Evolutionary conservation across 2,329 filamentous ascomycete species (phyloP), one percentile per base, ranked within the genome.

Genomic region (Colletotrichum brevisporum): DNA sequence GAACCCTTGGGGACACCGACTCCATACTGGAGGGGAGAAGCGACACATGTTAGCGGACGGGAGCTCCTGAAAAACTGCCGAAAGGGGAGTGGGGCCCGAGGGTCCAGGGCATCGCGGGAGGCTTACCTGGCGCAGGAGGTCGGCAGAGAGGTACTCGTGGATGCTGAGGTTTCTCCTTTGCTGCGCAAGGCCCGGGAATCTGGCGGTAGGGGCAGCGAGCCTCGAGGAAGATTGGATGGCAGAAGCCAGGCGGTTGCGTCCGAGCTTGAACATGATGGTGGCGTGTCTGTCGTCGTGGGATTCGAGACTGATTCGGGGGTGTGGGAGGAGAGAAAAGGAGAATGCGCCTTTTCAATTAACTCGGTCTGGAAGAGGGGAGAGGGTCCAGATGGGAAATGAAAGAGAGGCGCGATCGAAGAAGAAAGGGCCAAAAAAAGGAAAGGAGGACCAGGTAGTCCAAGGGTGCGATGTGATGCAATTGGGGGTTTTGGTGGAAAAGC

Each of bases 81-180:
- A 53, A 73, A 73, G 71, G 45, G 53, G 50, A 47, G 16, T 59
- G 64, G 53, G 69, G 64, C 64, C 26, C 31, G 31, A 36, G 31
- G 31, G 31, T 10, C 31, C 31, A 36, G 31, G 31, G 31, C 57
- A 67, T 64, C 55, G 55, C 48, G 56, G 53, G 48, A 61, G 57
- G 55, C 65, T 82, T 86, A 91, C 89, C 87, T 90, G 80, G 84
- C 88, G 93, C 78, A 99, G 89, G 75, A 99, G 91, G 82, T 95
- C 93, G 77, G 94, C 94, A 77, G 96, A 98, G 79, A 95, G 92
- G 86, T 98, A 98, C 87, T 99, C 96, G 88, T 99, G 96, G 79
- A 99, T 97, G 80, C 94, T 96, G 80, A 99, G 90, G 79, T 92
- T 91, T 86, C 96, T 90, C 84, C 88, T 90, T 85, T 98, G 95